A percentile compares a stretch with the other conserved stretches of the same genome.
These are phyloP conservation scores for Curvularia verruculosa DNA, from an alignment of 2,329 filamentous ascomycete genomes.

Conservation along the genomic window DNA sequence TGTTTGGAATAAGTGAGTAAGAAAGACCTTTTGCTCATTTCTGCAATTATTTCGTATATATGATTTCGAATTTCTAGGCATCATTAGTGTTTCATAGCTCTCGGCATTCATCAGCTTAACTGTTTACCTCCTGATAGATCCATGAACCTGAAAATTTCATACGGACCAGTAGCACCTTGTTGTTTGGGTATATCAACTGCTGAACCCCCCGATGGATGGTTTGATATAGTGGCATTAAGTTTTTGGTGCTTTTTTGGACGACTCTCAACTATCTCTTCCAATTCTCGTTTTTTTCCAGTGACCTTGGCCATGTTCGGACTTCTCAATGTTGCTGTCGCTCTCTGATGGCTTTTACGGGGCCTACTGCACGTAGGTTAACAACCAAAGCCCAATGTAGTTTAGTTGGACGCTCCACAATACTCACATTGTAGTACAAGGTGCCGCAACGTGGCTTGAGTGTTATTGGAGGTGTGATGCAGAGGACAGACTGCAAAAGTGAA, in stretches of 20 bases:
- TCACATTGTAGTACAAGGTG: conserved; percentile 10
- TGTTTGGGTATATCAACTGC: not conserved
- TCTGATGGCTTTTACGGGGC: conserved; percentile 3
- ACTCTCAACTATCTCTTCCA: not conserved
- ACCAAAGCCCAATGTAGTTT: not conserved
- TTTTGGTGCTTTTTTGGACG: conserved; percentile 16
- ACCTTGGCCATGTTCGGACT: not conserved
- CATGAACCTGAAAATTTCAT: conserved; percentile 26
- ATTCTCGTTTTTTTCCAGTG: conserved; percentile 8
- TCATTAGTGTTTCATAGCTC: not conserved
- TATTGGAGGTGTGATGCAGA: conserved; percentile 6
- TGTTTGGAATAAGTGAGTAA: conserved; percentile 17
- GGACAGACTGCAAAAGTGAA: conserved; percentile 14
- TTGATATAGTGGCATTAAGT: not conserved
- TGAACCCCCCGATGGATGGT: not conserved
- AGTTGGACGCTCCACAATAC: not conserved
- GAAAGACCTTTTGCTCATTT: conserved; percentile 19
- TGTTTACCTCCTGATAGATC: conserved; percentile 32
- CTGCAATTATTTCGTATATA: conserved; percentile 28
- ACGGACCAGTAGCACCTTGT: not conserved
- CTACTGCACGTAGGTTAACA: conserved; percentile 13
- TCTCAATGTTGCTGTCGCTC: conserved; percentile 1
- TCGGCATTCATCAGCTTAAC: too few relatives aligned
- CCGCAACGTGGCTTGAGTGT: too few relatives aligned
- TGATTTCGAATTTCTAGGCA: conserved; percentile 33